These are phyloP conservation scores for Trichomonas tenax DNA, from an alignment of 208 protist genomes.

Conservation along the genomic window DNA sequence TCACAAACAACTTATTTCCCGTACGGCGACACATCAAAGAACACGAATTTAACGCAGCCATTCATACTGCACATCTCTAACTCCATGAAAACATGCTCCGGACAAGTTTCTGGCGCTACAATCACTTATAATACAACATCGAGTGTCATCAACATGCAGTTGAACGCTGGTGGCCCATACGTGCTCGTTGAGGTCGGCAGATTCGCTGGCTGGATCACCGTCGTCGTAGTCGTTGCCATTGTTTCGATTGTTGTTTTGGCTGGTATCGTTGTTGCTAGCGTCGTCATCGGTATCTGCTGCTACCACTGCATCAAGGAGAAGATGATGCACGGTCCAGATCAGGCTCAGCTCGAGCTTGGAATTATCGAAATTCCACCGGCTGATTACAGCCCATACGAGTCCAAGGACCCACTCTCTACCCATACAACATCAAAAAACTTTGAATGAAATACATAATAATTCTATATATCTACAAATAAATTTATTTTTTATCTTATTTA, in stretches of 20 bases:
- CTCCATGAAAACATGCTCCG: neutral
- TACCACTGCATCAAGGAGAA: neutral
- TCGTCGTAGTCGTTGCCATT: neutral
- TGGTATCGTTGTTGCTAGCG: neutral
- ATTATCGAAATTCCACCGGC: neutral
- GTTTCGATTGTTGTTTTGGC: neutral
- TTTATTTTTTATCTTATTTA: too few relatives aligned
- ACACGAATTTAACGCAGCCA: neutral
- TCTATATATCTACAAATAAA: too few relatives aligned
- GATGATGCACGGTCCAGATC: neutral
- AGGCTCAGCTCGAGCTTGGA: neutral
- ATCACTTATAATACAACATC: neutral
- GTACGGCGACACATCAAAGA: neutral
- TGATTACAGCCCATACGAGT: neutral
- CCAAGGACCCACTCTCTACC: neutral
- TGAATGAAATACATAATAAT: too few relatives aligned
- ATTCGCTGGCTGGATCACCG: neutral
- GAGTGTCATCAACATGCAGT: neutral
- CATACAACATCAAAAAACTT: neutral
- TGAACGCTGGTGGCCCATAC: neutral
- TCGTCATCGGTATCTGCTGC: neutral
- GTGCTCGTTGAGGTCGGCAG: neutral
- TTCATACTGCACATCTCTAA: neutral
- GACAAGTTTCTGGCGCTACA: neutral
- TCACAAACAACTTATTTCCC: neutral